Percentiles rank a stretch among this genome's conserved stretches.
These are phyloP conservation scores for Yarrowia sp. DNA, from an alignment of 805 yeast species.

Conservation along the genomic window DNA sequence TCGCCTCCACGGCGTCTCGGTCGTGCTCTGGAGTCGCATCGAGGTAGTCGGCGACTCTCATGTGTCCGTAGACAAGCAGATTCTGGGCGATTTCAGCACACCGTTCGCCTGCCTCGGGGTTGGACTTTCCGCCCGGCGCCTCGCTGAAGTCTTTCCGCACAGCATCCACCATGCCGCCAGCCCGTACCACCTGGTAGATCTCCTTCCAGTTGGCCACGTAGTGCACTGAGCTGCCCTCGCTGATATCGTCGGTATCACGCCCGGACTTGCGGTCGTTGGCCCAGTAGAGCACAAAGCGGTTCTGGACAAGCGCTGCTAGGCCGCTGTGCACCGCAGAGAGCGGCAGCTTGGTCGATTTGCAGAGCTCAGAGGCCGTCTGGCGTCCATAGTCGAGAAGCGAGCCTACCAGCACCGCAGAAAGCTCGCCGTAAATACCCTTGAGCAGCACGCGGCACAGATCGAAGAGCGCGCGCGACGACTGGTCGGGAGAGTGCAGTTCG, in stretches of 20 bases:
- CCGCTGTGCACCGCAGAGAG: slow-evolving; percentile 55
- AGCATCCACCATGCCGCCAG: slow-evolving; percentile 70
- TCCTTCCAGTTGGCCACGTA: slow-evolving; percentile 68
- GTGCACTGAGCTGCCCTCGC: slow-evolving; percentile 31
- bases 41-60: slow-evolving; percentile 55
- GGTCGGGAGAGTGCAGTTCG: slow-evolving; percentile 27
- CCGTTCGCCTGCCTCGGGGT: slow-evolving; percentile 46
- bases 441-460: slow-evolving; percentile 36
- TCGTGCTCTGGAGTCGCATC: slow-evolving; percentile 34
- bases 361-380: slow-evolving; percentile 54
- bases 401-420: slow-evolving; percentile 63
- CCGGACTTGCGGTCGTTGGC: slow-evolving; percentile 32
- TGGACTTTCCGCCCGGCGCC: not conserved
- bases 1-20: slow-evolving; percentile 37
- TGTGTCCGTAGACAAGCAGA: slow-evolving; percentile 64
- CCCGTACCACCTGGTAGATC: slow-evolving; percentile 58
- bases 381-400: slow-evolving; percentile 67
- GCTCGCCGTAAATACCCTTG: slow-evolving; percentile 57
- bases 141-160: slow-evolving; percentile 29
- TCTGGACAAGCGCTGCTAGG: slow-evolving; percentile 73
- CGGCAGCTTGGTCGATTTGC: slow-evolving; percentile 48
- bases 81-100: slow-evolving; percentile 65
- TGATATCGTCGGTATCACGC: not conserved
- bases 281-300: slow-evolving; percentile 72
- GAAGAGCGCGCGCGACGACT: slow-evolving; percentile 29